phyloP scores from a whole-genome alignment of 441 rosid species.

The Gossypium gossypioides region DNA sequence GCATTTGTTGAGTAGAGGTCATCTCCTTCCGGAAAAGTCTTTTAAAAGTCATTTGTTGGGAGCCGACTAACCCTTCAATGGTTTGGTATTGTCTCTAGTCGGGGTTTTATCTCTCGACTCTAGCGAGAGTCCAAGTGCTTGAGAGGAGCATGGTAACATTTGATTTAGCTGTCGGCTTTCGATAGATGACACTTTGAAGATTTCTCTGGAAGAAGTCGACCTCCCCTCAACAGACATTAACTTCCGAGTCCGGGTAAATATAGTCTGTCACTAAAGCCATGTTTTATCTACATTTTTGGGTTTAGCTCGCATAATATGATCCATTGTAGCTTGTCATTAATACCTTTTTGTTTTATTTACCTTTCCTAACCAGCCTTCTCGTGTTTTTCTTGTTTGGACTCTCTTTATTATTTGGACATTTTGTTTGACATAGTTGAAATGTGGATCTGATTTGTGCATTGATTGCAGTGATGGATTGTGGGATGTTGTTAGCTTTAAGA shows the following conservation, averaged over 20 bases:
- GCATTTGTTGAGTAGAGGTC: background rate
- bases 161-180: background rate
- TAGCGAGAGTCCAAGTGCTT: background rate
- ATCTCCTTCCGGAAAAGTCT: background rate
- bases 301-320: background rate
- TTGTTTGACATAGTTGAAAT: slow-evolving; percentile 3
- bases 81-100: background rate
- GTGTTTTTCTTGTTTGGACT: background rate
- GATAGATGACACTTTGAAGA: background rate
- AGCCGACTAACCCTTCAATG: background rate
- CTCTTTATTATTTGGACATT: background rate
- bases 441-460: slow-evolving; percentile 8
- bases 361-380: background rate
- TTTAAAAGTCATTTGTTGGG: background rate
- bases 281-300: background rate
- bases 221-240: background rate
- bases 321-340: background rate
- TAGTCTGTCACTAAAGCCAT: background rate
- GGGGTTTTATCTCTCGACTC: background rate
- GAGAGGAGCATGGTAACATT: background rate
- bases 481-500: slow-evolving; percentile 74
- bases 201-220: background rate
- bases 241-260: background rate
- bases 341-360: background rate
- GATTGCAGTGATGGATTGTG: slow-evolving; percentile 82